phyloP scores from a whole-genome alignment of 2,329 filamentous ascomycete species.

The Trichoderma gracile region DNA sequence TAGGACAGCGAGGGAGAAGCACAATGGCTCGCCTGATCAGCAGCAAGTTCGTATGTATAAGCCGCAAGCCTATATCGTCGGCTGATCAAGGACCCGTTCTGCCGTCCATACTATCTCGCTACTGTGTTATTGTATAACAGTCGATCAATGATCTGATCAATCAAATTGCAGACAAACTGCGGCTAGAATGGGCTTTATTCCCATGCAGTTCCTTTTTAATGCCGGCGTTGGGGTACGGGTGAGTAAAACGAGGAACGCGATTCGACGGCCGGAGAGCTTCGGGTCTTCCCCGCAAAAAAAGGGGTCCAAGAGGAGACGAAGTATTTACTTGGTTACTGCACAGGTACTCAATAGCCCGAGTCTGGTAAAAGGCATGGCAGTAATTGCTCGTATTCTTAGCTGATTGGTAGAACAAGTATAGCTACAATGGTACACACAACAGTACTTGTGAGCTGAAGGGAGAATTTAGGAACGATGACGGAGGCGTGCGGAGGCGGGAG shows the following conservation, averaged over 20 bases:
- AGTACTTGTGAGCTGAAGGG: no score
- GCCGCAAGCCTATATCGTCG: neutral
- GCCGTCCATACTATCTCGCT: no score
- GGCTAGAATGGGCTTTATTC: no score
- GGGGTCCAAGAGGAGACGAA: neutral
- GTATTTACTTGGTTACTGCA: neutral
- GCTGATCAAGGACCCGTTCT: neutral
- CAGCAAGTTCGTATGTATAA: neutral
- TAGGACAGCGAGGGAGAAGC: neutral
- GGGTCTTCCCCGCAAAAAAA: neutral
- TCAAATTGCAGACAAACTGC: no score
- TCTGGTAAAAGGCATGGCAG: neutral
- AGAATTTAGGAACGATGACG: constrained; percentile 10
- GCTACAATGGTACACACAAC: no score
- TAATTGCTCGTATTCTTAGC: neutral
- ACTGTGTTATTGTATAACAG: no score
- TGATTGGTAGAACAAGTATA: neutral
- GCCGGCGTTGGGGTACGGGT: neutral
- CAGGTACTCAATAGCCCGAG: constrained; percentile 13
- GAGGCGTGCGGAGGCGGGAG: constrained; percentile 18
- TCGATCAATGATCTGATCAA: no score
- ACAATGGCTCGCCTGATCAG: neutral
- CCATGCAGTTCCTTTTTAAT: no score
- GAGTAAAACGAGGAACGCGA: constrained; percentile 10
- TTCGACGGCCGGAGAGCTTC: constrained; percentile 6